Percentiles rank a stretch among this genome's conserved stretches.
phyloP scores from a whole-genome alignment of 1,139 yeast species.

The Ashbya aceris region DNA sequence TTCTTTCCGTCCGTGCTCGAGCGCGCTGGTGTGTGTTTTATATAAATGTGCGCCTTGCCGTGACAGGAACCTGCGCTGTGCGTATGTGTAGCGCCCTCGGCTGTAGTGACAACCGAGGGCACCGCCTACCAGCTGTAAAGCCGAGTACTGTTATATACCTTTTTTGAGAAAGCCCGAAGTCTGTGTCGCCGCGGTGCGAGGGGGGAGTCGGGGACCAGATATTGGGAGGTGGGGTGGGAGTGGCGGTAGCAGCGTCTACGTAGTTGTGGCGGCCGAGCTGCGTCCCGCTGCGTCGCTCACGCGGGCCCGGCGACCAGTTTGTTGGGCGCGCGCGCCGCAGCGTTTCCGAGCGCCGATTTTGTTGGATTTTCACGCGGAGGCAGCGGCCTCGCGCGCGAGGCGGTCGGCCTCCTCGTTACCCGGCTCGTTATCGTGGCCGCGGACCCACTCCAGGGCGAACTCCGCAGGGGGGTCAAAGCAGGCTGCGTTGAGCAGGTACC shows the following conservation, averaged over 20 bases:
- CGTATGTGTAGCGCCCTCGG: no score
- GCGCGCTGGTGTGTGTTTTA: no score
- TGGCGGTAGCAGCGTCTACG: background rate
- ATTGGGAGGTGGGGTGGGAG: background rate
- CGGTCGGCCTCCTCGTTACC: constrained; percentile 78
- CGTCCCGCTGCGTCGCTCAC: background rate
- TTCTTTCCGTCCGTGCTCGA: no score
- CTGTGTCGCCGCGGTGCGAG: background rate
- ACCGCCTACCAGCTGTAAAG: no score
- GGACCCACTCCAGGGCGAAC: constrained; percentile 49
- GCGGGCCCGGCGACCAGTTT: background rate
- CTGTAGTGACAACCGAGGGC: no score
- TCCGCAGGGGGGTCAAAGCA: constrained; percentile 19
- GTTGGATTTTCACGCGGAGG: constrained; percentile 8
- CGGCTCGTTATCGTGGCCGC: constrained; percentile 57
- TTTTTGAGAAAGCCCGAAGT: no score
- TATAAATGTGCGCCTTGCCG: no score
- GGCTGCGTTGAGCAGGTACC: constrained; percentile 23
- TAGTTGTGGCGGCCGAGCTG: background rate
- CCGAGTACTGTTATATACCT: no score
- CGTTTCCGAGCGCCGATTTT: background rate
- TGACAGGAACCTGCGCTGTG: no score
- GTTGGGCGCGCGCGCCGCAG: background rate
- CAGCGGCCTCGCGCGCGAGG: constrained; percentile 63
- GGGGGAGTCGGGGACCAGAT: background rate